Base-by-base conservation (phyloP, 768 basidiomycete genomes). In the Boletus coccyginus region DNA sequence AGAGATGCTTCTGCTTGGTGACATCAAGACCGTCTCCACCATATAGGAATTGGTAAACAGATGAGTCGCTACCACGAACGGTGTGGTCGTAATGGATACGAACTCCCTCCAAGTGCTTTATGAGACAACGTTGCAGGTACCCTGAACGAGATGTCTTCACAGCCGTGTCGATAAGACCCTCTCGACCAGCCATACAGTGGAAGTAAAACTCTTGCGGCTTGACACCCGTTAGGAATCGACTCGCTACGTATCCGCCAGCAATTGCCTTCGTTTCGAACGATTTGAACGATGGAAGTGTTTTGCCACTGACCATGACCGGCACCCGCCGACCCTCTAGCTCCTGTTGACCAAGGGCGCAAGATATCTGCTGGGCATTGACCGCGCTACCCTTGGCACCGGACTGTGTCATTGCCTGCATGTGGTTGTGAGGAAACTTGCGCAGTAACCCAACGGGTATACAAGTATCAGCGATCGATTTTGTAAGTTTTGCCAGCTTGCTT, bases 151-250 rank as follows among this genome's bases (percentile, higher is more conserved):
- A 92, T 5, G 97, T 99, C 77, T 99, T 99, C 70, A 99, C 96
- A 38, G 97, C 97, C 7, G 97, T 99, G 68, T 99, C 97, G 66
- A 99, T 99, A 39, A 99, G 82, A 67, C 97, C 97, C 77, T 99
- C 97, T 63, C 97, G 85, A 50, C 97, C 97, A 55, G 97, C 97
- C 97, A 99, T 99, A 70, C 97, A 98, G 75, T 99, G 97, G 81
- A 99, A 99, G 77, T 97, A 99, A 75, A 98, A 99, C 72, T 99
- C 97, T 70, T 99, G 97, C 0, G 97, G 97, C 64, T 90, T 92
- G 71, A 99, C 86, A 52, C 97, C 97, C 8, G 97, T 98, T 78
- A 99, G 82, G 81, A 99, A 99, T 36, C 97, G 93, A 71, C 96
- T 97, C 14, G 92, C 94, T 45, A 99, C 92, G 71, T 96, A 99